Conservation (phyloP, 306 rosid genomes). For the Quercus parvula region DNA sequence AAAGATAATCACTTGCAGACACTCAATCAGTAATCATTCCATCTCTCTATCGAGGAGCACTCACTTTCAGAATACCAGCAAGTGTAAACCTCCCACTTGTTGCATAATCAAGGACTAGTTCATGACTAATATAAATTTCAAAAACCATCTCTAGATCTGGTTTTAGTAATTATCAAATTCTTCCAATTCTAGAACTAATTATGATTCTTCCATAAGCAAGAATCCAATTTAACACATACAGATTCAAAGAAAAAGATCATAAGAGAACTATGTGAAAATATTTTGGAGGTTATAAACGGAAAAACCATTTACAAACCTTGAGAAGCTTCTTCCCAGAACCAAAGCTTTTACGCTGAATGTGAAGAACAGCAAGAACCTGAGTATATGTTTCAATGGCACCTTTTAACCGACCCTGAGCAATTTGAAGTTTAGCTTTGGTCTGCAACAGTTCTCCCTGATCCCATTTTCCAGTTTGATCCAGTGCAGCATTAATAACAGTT, state of each 20-base stretch:
- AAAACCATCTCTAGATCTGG: not conserved
- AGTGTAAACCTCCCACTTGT: not conserved
- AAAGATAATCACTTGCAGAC: not conserved
- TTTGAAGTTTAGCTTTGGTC: conserved; percentile 82
- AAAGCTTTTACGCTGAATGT: conserved; percentile 70
- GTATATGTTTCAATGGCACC: conserved; percentile 64
- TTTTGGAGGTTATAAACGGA: not conserved
- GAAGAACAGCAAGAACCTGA: conserved; percentile 76
- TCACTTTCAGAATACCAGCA: not conserved
- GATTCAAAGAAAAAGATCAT: not conserved
- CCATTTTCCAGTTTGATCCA: conserved; percentile 91
- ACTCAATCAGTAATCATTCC: not conserved
- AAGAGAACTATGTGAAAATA: not conserved
- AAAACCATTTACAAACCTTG: conserved; percentile 46
- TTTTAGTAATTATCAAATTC: not conserved
- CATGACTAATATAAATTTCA: not conserved
- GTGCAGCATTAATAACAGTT: conserved; percentile 64
- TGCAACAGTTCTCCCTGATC: conserved; percentile 79
- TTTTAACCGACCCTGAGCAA: conserved; percentile 65
- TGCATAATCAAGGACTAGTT: not conserved
- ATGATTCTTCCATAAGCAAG: not conserved
- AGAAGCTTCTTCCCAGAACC: conserved; percentile 44
- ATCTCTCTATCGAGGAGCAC: not conserved
- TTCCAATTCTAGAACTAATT: not conserved
- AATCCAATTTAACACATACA: not conserved